Percentiles rank a stretch among this genome's conserved stretches.
These are phyloP conservation scores for Arabis alpina DNA, from an alignment of 345 rosid genomes.

Conservation along the genomic window DNA sequence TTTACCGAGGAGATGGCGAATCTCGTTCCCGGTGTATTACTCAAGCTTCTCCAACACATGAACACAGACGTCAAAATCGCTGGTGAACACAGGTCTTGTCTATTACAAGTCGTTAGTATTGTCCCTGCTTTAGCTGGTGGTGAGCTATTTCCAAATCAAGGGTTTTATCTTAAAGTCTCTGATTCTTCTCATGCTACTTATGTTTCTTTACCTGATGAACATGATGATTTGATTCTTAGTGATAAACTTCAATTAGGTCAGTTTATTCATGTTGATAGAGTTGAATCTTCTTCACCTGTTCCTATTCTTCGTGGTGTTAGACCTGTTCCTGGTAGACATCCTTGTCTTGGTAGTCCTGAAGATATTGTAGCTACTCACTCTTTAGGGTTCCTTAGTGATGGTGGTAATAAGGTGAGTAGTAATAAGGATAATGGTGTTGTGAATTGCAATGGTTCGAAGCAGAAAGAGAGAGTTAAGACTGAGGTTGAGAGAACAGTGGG, in stretches of 20 bases:
- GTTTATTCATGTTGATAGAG: conserved; percentile 91
- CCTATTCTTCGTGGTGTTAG: conserved; percentile 91
- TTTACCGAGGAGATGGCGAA: conserved; percentile 64
- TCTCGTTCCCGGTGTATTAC: conserved; percentile 93
- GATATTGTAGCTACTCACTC: conserved; percentile 90
- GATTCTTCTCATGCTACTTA: conserved; percentile 99
- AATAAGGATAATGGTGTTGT: conserved; percentile 35
- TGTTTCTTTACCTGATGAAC: conserved; percentile 93
- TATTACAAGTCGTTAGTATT: conserved; percentile 89
- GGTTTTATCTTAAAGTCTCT: conserved; percentile 93
- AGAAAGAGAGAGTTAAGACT: conserved; percentile 51
- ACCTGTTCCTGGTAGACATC: conserved; percentile 95
- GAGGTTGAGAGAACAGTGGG: conserved; percentile 60
- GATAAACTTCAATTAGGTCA: conserved; percentile 97
- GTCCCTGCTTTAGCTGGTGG: conserved; percentile 98
- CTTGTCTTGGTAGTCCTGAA: conserved; percentile 94
- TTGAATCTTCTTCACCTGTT: conserved; percentile 90
- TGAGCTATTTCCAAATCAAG: conserved; percentile 87
- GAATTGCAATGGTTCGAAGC: conserved; percentile 42
- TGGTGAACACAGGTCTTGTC: conserved; percentile 93
- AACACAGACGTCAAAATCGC: conserved; percentile 95
- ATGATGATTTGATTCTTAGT: conserved; percentile 90
- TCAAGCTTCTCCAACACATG: conserved; percentile 96
- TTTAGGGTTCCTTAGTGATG: conserved; percentile 67
- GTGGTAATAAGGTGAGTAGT: conserved; percentile 42